These are phyloP conservation scores for Kodamaea sagamina DNA, from an alignment of 805 yeast genomes.

Conservation along the genomic window DNA sequence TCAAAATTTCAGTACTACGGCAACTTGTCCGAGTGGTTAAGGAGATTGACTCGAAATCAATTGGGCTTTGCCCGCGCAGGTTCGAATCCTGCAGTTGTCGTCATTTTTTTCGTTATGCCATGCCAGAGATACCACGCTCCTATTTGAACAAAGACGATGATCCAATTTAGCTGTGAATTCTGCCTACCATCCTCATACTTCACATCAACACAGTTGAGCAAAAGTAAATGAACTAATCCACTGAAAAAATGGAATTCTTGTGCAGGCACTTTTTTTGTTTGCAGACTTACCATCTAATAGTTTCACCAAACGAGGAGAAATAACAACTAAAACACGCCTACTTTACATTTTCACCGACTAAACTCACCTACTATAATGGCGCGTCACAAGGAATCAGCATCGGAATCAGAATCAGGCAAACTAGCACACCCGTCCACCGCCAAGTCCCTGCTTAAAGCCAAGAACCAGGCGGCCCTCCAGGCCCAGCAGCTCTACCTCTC, in stretches of 20 bases:
- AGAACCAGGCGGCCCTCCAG: constrained; percentile 62
- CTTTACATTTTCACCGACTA: too few species aligned
- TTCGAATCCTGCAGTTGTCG: constrained; percentile 21
- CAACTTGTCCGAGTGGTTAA: constrained; percentile 21
- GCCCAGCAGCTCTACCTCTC: constrained; percentile 67
- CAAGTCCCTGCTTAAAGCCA: constrained; percentile 57
- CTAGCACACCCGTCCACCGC: constrained; percentile 12
- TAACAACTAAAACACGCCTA: too few species aligned
- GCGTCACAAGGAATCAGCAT: constrained; percentile 36
- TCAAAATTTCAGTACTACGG: constrained; percentile 4
- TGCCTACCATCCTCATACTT: too few species aligned
- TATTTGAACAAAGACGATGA: too few species aligned
- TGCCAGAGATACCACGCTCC: too few species aligned
- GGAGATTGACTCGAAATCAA: constrained; percentile 20
- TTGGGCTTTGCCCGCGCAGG: constrained; percentile 22
- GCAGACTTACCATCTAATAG: too few species aligned
- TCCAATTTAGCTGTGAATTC: too few species aligned
- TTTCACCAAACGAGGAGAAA: too few species aligned
- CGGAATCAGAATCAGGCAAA: constrained; percentile 34
- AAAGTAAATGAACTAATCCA: too few species aligned
- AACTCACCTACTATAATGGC: constrained; percentile 9
- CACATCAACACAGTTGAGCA: too few species aligned
- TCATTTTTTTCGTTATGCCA: constrained; percentile 8
- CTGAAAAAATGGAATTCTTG: too few species aligned
- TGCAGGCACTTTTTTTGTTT: too few species aligned